Conservation (phyloP, 2,329 filamentous ascomycete species). For the Zasmidium cellare region DNA sequence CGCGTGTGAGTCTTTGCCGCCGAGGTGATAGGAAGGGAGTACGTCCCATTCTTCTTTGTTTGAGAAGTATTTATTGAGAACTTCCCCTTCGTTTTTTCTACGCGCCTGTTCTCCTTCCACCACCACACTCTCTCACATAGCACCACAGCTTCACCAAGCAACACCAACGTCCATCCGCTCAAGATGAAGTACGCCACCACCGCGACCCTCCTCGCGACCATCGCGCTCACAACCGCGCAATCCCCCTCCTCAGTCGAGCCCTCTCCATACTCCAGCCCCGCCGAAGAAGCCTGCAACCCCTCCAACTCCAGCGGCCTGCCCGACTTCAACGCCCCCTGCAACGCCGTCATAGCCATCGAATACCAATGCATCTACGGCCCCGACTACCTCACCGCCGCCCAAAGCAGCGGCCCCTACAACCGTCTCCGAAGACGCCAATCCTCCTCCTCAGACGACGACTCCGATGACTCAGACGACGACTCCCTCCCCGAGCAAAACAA, state of each 20-base stretch:
- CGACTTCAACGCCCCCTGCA: conserved; percentile 29
- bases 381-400: conserved; percentile 1
- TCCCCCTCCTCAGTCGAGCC: neutral
- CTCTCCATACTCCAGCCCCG: neutral
- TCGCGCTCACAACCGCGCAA: neutral
- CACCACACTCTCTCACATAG: too few relatives aligned
- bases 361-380: conserved; percentile 26
- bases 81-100: too few relatives aligned
- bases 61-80: neutral
- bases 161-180: neutral
- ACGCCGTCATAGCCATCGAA: conserved; percentile 24
- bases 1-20: too few relatives aligned
- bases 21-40: neutral
- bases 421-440: neutral
- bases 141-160: too few relatives aligned
- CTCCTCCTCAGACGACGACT: neutral
- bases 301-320: conserved; percentile 19
- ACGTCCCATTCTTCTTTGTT: neutral
- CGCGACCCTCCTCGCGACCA: neutral
- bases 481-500: conserved; percentile 14
- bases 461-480: conserved; percentile 1
- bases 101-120: too few relatives aligned
- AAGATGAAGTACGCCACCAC: neutral
- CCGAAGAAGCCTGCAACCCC: conserved; percentile 26
- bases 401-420: neutral